Evolutionary conservation across 257 asterid genomes (phyloP).

Genomic region (Ocimum tenuiflorum): DNA sequence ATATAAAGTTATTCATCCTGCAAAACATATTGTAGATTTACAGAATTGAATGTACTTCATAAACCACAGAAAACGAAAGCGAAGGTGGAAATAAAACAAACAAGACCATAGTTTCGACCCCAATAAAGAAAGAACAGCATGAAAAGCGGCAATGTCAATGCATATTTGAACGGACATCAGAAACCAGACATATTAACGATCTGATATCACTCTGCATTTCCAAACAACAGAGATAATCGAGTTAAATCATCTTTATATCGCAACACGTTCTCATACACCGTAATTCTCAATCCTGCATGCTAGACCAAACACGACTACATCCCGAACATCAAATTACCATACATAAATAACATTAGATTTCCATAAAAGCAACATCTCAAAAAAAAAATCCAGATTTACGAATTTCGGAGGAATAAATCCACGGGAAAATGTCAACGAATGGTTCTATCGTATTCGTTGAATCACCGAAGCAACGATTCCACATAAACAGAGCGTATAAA

Average conservation of each 20-base stretch:
- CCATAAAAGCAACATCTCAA: background rate
- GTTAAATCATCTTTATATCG: background rate
- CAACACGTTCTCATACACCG: background rate
- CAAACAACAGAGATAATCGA: background rate
- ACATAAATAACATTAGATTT: background rate
- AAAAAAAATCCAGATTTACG: background rate
- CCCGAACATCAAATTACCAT: conserved; percentile 1
- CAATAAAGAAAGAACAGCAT: background rate
- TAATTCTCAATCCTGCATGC: background rate
- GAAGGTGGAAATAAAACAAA: too few relatives aligned
- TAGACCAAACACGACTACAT: background rate
- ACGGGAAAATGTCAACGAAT: background rate
- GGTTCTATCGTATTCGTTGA: background rate
- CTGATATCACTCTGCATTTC: background rate
- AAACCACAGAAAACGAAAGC: too few relatives aligned
- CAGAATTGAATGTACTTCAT: too few relatives aligned
- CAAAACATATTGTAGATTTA: too few relatives aligned
- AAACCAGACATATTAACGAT: background rate
- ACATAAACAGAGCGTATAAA: background rate
- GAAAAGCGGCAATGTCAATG: background rate
- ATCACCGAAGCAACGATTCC: conserved; percentile 5
- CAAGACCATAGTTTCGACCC: too few relatives aligned
- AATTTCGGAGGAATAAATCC: conserved; percentile 10
- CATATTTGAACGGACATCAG: conserved; percentile 12
- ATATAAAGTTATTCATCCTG: too few relatives aligned